These are phyloP conservation scores for Sugiyamaella xylanicola DNA, from an alignment of 1,139 yeast genomes.

Conservation along the genomic window DNA sequence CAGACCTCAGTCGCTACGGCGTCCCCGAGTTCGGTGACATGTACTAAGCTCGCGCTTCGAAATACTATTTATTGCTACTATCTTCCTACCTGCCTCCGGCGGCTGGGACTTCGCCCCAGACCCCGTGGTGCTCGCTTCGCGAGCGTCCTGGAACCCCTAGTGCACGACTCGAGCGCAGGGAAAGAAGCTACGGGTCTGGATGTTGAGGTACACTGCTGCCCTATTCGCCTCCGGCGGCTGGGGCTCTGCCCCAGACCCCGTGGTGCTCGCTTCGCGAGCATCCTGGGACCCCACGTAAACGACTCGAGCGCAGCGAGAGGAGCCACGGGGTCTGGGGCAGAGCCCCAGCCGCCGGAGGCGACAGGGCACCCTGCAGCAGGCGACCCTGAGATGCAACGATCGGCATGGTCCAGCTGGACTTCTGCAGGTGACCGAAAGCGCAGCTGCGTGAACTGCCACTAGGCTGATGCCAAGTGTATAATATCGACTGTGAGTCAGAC, in stretches of 20 bases:
- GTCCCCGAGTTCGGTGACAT: slow-evolving; percentile 15
- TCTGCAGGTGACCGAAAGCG: no score
- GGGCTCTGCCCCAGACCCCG: slow-evolving; percentile 1
- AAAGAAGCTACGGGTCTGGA: not conserved
- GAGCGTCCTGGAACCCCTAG: not conserved
- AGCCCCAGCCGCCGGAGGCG: not conserved
- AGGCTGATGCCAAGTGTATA: no score
- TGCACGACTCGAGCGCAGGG: not conserved
- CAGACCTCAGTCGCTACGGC: slow-evolving; percentile 13
- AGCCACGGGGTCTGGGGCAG: slow-evolving; percentile 1
- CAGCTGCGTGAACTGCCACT: no score
- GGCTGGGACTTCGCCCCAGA: slow-evolving; percentile 1
- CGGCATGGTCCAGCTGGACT: no score
- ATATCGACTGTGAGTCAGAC: no score
- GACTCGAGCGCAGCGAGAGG: not conserved
- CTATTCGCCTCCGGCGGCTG: slow-evolving; percentile 4
- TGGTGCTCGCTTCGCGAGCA: not conserved
- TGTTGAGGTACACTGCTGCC: no score
- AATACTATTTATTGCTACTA: not conserved
- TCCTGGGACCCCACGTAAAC: not conserved
- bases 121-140: slow-evolving; percentile 1
- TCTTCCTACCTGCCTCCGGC: slow-evolving; percentile 1
- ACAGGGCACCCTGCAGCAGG: not conserved
- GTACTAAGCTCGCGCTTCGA: slow-evolving; percentile 4
- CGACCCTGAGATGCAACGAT: not conserved